These are phyloP conservation scores for Suillus decipiens DNA, from an alignment of 768 basidiomycete genomes.

Conservation along the genomic window DNA sequence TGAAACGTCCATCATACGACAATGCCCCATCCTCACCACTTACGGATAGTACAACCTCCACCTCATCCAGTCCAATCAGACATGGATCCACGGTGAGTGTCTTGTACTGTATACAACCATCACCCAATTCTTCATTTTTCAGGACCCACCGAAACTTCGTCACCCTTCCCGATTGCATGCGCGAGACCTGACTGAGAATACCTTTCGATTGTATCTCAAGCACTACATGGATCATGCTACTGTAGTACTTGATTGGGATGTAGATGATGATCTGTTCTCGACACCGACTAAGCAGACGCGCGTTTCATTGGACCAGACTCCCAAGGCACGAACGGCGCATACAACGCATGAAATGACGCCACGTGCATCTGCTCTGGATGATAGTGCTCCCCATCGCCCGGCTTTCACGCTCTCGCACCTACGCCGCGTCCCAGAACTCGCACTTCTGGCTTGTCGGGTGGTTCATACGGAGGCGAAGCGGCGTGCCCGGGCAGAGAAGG, in stretches of 20 bases:
- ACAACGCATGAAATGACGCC: slow-evolving; percentile 1
- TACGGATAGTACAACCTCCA: slow-evolving; percentile 28
- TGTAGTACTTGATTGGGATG: slow-evolving; percentile 9
- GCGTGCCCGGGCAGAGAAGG: slow-evolving; percentile 49
- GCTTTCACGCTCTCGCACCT: slow-evolving; percentile 72
- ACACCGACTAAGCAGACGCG: slow-evolving; percentile 37
- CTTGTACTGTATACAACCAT: neutral
- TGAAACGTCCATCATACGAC: neutral
- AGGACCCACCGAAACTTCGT: slow-evolving; percentile 49
- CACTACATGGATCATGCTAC: slow-evolving; percentile 72
- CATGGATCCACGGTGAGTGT: slow-evolving; percentile 13
- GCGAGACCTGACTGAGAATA: slow-evolving; percentile 67
- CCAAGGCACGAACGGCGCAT: slow-evolving; percentile 21
- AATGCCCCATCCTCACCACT: slow-evolving; percentile 25
- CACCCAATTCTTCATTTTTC: slow-evolving; percentile 5
- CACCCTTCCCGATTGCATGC: slow-evolving; percentile 73
- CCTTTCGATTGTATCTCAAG: slow-evolving; percentile 75
- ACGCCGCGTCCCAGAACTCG: slow-evolving; percentile 74
- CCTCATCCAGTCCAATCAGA: slow-evolving; percentile 30
- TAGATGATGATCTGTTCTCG: slow-evolving; percentile 9
- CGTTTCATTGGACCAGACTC: slow-evolving; percentile 21
- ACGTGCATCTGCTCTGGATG: neutral
- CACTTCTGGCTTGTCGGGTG: slow-evolving; percentile 62
- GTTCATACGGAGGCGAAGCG: slow-evolving; percentile 61
- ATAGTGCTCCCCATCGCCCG: neutral